Percentiles rank a stretch among this genome's conserved stretches.
These are phyloP conservation scores for Trichoderma brevicompactum DNA, from an alignment of 2,329 filamentous ascomycete genomes.

Conservation along the genomic window DNA sequence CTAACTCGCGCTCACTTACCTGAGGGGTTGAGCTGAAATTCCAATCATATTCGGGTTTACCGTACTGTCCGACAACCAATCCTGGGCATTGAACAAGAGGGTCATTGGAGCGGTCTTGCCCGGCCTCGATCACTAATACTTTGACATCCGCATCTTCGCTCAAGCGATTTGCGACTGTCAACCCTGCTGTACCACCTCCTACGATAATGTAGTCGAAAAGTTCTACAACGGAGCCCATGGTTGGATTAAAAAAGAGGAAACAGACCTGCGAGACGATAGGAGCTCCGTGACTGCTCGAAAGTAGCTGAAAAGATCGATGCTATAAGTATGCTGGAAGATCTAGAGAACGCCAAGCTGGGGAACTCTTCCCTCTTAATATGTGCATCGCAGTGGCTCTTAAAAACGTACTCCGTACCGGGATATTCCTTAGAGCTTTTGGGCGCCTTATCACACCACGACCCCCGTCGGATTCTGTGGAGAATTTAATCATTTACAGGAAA, in stretches of 20 bases:
- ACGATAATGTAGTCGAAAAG: conserved; percentile 36
- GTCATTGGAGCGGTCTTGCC: conserved; percentile 31
- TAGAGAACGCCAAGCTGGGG: not conserved
- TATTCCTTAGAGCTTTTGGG: not conserved
- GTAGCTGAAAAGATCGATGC: not conserved
- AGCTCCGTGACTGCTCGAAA: not conserved
- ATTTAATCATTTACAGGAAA: not conserved
- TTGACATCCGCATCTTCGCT: conserved; percentile 34
- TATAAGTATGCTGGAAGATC: not conserved
- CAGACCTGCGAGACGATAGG: not conserved
- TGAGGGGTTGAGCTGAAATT: conserved; percentile 35
- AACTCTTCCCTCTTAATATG: not conserved
- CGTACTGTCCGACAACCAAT: conserved; percentile 32
- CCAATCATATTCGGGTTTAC: conserved; percentile 33
- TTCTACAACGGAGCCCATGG: conserved; percentile 13
- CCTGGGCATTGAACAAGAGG: conserved; percentile 31
- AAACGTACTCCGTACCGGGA: not conserved
- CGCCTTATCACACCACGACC: not conserved
- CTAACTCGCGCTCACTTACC: conserved; percentile 14
- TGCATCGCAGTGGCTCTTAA: not conserved
- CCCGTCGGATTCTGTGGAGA: not conserved
- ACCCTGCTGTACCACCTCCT: conserved; percentile 38
- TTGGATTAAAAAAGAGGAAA: not conserved
- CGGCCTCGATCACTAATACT: conserved; percentile 38
- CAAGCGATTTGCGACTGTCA: conserved; percentile 37